phyloP scores from a whole-genome alignment of 2,329 filamentous ascomycete species.

The Hymenoscyphus albidus region DNA sequence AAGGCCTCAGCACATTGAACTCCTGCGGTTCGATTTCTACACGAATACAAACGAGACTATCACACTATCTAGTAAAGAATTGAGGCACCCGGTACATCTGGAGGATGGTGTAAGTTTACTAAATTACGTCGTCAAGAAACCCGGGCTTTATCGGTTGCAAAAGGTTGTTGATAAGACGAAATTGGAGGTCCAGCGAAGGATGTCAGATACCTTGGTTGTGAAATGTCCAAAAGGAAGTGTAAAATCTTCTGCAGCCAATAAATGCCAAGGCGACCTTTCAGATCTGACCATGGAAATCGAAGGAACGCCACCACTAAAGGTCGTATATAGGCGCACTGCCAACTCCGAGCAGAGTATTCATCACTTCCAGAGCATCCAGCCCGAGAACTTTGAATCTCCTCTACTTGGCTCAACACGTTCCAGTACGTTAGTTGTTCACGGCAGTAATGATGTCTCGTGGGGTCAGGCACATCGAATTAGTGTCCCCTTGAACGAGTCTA shows the following conservation, averaged over 20 bases:
- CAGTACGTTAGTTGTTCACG: conserved; percentile 53
- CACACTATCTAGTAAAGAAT: conserved; percentile 67
- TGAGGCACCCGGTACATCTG: conserved; percentile 62
- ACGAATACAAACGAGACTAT: conserved; percentile 77
- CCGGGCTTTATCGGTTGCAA: conserved; percentile 79
- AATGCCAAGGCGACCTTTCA: conserved; percentile 84
- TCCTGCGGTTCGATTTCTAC: conserved; percentile 82
- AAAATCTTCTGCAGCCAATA: conserved; percentile 58
- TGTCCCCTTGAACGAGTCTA: conserved; percentile 86
- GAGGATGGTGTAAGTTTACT: conserved; percentile 59
- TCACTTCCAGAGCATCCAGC: conserved; percentile 89
- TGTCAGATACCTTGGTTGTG: conserved; percentile 78
- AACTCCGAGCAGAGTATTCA: conserved; percentile 81
- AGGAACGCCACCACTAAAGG: conserved; percentile 85
- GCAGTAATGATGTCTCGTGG: conserved; percentile 72
- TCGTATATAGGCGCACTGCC: conserved; percentile 85
- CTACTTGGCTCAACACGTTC: conserved; percentile 59
- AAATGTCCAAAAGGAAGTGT: conserved; percentile 78
- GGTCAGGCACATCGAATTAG: conserved; percentile 69
- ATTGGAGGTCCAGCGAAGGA: conserved; percentile 77
- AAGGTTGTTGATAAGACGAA: conserved; percentile 92
- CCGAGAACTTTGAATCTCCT: conserved; percentile 78
- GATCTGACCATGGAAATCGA: conserved; percentile 78
- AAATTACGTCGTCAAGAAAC: conserved; percentile 73
- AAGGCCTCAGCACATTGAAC: conserved; percentile 79